phyloP scores from a whole-genome alignment of 1,139 yeast species.

The Saccharomyces hybrid region DNA sequence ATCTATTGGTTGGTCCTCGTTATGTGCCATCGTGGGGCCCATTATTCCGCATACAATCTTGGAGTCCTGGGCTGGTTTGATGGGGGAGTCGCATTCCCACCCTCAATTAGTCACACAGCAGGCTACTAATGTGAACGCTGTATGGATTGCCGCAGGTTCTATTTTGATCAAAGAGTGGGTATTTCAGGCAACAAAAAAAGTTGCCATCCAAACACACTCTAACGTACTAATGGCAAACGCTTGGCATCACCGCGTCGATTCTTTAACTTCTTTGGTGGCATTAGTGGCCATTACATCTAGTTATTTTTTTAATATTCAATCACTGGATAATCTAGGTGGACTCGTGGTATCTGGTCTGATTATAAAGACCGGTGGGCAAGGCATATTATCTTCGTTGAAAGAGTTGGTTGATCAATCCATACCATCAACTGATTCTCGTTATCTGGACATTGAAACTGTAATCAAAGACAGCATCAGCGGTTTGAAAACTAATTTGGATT shows the following conservation, averaged over 20 bases:
- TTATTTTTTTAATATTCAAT: slow-evolving; percentile 61
- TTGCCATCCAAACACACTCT: slow-evolving; percentile 71
- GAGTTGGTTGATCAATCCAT: slow-evolving; percentile 66
- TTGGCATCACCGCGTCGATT: slow-evolving; percentile 98
- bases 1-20: slow-evolving; percentile 84
- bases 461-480: background rate
- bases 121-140: slow-evolving; percentile 76
- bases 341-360: slow-evolving; percentile 72
- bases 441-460: slow-evolving; percentile 26
- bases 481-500: background rate
- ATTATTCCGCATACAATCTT: slow-evolving; percentile 49
- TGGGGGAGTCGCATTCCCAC: slow-evolving; percentile 35
- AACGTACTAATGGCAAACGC: slow-evolving; percentile 93
- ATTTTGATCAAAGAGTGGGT: slow-evolving; percentile 81
- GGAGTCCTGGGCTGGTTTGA: slow-evolving; percentile 35
- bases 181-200: slow-evolving; percentile 68
- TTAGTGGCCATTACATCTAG: slow-evolving; percentile 83
- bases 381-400: slow-evolving; percentile 58
- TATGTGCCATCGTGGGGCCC: slow-evolving; percentile 62
- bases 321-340: slow-evolving; percentile 92
- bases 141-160: slow-evolving; percentile 91
- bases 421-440: slow-evolving; percentile 36
- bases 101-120: slow-evolving; percentile 38
- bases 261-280: slow-evolving; percentile 86
- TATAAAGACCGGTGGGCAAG: slow-evolving; percentile 75